Percentiles rank a stretch among this genome's conserved stretches.
Evolutionary conservation across 306 rosid genomes (phyloP).

Genomic region (Dryas drummondii): DNA sequence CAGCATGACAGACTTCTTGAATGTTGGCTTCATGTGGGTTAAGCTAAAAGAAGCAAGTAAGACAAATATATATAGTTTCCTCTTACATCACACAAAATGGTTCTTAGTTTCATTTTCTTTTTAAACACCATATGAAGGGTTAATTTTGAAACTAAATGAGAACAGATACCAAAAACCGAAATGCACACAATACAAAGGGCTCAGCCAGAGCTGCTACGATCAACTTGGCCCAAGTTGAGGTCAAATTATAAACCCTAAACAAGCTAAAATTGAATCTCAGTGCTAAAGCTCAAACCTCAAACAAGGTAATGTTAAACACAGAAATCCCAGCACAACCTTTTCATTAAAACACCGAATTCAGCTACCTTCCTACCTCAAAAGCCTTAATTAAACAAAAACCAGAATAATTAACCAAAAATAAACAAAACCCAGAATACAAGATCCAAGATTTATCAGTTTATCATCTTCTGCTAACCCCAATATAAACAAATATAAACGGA

Average conservation of each 20-base stretch:
- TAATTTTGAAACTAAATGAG: not conserved
- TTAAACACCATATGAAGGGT: not conserved
- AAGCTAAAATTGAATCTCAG: not conserved
- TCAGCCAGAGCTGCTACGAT: not conserved
- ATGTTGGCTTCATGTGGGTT: no score
- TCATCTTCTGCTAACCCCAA: not conserved
- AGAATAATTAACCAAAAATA: not conserved
- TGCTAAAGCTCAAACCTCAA: not conserved
- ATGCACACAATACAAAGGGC: not conserved
- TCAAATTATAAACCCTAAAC: not conserved
- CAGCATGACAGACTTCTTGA: not conserved
- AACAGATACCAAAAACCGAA: not conserved
- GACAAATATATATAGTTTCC: no score
- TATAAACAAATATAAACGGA: not conserved
- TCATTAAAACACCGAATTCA: not conserved
- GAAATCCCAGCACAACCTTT: not conserved
- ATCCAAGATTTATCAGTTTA: not conserved
- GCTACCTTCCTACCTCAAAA: not conserved
- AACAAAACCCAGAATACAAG: not conserved
- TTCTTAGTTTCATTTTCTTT: not conserved
- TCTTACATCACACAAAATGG: no score
- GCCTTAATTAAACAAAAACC: not conserved
- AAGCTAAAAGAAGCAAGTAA: no score
- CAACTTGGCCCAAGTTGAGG: not conserved
- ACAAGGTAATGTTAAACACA: not conserved